A percentile compares a stretch with the other conserved stretches of the same genome.
Evolutionary conservation across 2,329 filamentous ascomycete species (phyloP).

Genomic region (Cladorrhinum sp.): DNA sequence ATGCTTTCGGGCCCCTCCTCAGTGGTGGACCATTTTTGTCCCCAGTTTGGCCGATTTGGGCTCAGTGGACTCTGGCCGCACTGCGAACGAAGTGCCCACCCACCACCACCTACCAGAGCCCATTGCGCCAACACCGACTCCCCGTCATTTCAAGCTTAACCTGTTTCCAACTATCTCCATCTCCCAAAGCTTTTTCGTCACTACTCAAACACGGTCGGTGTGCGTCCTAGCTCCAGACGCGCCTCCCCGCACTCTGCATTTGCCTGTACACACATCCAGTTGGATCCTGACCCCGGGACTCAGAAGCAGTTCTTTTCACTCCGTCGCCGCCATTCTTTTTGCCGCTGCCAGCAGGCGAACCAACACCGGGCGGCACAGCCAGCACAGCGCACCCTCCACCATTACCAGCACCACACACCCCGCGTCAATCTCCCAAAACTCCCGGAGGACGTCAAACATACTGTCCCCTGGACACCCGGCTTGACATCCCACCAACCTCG

Average conservation of each 20-base stretch:
- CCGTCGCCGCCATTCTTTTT: slow-evolving; percentile 10
- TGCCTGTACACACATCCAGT: slow-evolving; percentile 2
- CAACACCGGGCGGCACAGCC: slow-evolving; percentile 17
- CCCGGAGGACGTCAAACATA: slow-evolving; percentile 4
- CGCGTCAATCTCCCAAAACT: slow-evolving; percentile 12
- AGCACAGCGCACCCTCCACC: slow-evolving; percentile 9
- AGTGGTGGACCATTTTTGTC: neutral
- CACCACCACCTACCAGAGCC: slow-evolving; percentile 12
- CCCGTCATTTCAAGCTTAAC: slow-evolving; percentile 26
- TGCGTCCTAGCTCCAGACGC: slow-evolving; percentile 4
- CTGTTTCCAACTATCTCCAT: slow-evolving; percentile 18
- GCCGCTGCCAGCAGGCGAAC: slow-evolving; percentile 9
- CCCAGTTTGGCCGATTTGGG: slow-evolving; percentile 23
- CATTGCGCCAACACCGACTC: slow-evolving; percentile 26
- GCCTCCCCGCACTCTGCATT: slow-evolving; percentile 13
- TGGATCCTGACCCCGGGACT: slow-evolving; percentile 10
- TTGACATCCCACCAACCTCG: slow-evolving; percentile 4
- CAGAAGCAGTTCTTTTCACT: slow-evolving; percentile 11
- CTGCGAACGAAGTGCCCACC: neutral
- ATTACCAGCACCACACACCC: neutral
- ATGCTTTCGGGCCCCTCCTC: slow-evolving; percentile 4
- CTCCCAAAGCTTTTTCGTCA: slow-evolving; percentile 17
- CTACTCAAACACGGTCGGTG: slow-evolving; percentile 12
- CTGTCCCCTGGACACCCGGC: neutral
- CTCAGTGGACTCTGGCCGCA: no score